These are phyloP conservation scores for Chlorella ohadii DNA, from an alignment of 139 green algal species.

Conservation along the genomic window DNA sequence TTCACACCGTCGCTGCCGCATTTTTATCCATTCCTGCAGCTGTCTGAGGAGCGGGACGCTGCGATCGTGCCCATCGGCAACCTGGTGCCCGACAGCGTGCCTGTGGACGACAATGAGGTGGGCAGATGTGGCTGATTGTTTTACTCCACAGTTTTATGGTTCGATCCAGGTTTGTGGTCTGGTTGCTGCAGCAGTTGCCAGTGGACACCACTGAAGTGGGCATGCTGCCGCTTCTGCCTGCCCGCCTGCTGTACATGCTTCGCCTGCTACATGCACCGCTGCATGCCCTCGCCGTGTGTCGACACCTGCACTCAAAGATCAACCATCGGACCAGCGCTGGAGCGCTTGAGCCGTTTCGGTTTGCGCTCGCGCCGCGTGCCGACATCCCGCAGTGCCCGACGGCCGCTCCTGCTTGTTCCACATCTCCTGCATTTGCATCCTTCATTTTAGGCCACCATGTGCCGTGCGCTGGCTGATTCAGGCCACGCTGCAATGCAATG, in stretches of 20 bases:
- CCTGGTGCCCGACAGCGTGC: constrained; percentile 96
- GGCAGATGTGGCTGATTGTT: not conserved
- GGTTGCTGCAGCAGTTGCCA: no score
- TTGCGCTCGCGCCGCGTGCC: not conserved
- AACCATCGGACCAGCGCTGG: constrained; percentile 27
- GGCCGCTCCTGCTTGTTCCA: not conserved
- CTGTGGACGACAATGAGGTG: constrained; percentile 93
- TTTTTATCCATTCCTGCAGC: no score
- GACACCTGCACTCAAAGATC: constrained; percentile 30
- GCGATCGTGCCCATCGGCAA: constrained; percentile 93
- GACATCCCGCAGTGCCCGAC: constrained; percentile 19
- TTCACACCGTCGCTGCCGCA: no score
- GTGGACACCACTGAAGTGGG: constrained; percentile 91
- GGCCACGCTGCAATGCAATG: no score
- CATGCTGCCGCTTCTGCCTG: not conserved
- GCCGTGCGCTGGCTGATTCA: no score
- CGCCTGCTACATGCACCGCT: no score
- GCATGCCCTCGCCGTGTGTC: constrained; percentile 3
- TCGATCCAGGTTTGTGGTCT: no score
- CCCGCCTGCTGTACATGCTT: not conserved
- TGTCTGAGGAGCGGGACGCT: constrained; percentile 70
- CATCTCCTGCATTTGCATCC: no score
- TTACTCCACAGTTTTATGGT: no score
- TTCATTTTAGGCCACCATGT: no score
- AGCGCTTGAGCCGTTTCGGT: not conserved